Evolutionary conservation across 1,139 yeast genomes (phyloP).

Genomic region (Scheffersomyces stambukii): DNA sequence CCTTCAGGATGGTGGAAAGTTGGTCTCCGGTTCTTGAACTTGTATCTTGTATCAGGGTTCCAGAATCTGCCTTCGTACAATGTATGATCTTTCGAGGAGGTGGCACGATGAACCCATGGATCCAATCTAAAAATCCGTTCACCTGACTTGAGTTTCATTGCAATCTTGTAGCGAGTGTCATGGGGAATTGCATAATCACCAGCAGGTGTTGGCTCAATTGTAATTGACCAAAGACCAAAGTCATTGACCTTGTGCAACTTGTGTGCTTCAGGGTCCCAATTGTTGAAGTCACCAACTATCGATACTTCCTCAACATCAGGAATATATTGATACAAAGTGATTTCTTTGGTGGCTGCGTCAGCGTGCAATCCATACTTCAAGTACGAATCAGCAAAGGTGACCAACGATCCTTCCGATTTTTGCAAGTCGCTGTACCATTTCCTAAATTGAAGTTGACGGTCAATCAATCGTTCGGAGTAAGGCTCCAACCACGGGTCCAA

Average conservation of each 20-base stretch:
- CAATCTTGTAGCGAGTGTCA: slow-evolving; percentile 73
- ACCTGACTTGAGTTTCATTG: slow-evolving; percentile 57
- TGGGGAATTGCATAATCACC: slow-evolving; percentile 73
- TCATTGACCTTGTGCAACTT: slow-evolving; percentile 49
- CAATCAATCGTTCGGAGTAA: slow-evolving; percentile 48
- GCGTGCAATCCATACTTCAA: slow-evolving; percentile 74
- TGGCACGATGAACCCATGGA: slow-evolving; percentile 85
- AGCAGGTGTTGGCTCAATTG: slow-evolving; percentile 44
- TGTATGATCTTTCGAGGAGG: slow-evolving; percentile 48
- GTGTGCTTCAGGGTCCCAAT: slow-evolving; percentile 66
- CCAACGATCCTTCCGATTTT: slow-evolving; percentile 43
- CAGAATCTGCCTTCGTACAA: slow-evolving; percentile 86
- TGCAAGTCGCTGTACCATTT: slow-evolving; percentile 43
- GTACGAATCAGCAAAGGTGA: slow-evolving; percentile 56
- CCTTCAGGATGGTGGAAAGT: slow-evolving; percentile 40
- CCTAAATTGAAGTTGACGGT: slow-evolving; percentile 49
- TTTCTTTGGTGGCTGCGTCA: slow-evolving; percentile 43
- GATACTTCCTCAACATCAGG: slow-evolving; percentile 78
- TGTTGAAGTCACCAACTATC: slow-evolving; percentile 85
- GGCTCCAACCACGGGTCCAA: slow-evolving; percentile 91
- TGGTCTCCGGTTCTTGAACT: slow-evolving; percentile 65
- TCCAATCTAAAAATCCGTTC: slow-evolving; percentile 76
- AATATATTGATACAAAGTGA: slow-evolving; percentile 77
- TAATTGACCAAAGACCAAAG: slow-evolving; percentile 67
- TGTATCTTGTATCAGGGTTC: slow-evolving; percentile 54